Percentiles rank a stretch among this genome's conserved stretches.
Evolutionary conservation across 345 rosid species (phyloP).

Genomic region (Sonneratia alba): DNA sequence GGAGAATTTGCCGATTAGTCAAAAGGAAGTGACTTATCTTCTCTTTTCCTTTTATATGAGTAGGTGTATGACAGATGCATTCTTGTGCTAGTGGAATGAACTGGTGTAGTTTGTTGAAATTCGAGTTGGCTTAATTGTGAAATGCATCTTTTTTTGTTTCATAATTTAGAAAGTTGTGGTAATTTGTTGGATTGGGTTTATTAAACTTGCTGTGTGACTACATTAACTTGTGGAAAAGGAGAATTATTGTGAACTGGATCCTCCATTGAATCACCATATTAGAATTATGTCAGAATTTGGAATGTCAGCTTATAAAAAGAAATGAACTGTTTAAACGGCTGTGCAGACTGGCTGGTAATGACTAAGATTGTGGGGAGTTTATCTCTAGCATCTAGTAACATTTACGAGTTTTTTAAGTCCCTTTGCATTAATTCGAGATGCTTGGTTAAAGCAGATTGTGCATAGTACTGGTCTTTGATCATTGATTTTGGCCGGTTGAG

Average conservation of each 20-base stretch:
- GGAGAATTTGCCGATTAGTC: not conserved
- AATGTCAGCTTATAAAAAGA: not conserved
- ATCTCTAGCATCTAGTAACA: not conserved
- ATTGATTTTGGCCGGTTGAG: not conserved
- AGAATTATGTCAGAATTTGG: not conserved
- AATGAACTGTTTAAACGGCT: not conserved
- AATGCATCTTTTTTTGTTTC: not conserved
- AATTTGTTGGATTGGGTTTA: not conserved
- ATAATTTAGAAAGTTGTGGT: not conserved
- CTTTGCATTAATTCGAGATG: not conserved
- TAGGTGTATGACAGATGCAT: not conserved
- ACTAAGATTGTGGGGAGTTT: not conserved
- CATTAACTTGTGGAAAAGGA: not conserved
- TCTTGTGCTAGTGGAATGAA: not conserved
- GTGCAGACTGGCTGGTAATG: not conserved
- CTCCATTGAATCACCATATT: not conserved
- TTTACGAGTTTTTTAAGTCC: not conserved
- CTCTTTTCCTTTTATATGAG: not conserved
- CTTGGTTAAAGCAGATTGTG: not conserved
- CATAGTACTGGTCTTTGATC: not conserved
- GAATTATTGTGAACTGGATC: not conserved
- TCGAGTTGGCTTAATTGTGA: not conserved
- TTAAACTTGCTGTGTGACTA: not conserved
- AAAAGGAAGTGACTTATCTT: not conserved
- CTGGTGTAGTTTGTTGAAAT: not conserved